Evolutionary conservation across 495 filamentous ascomycete species (phyloP), one percentile per base, ranked within the genome.

Genomic region (Lentithecium fluviatile): DNA sequence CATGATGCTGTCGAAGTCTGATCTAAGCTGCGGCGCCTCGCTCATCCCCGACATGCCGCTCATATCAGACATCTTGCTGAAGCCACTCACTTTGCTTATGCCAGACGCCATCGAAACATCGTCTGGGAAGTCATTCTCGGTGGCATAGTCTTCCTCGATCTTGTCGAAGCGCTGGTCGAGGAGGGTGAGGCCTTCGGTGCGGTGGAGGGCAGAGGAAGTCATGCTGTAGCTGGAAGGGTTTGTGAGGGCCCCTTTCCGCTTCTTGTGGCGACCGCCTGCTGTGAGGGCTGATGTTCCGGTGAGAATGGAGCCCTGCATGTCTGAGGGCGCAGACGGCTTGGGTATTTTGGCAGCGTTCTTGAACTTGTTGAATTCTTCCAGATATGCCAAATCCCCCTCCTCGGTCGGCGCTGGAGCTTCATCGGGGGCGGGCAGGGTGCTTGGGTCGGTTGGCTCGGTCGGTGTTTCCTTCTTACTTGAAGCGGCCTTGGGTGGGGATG

Each of bases 221-320:
- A 97, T 99, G n/a, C 91, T 96, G 76, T 96, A 97, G 15, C 82
- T 81, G 6, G 93, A 93, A 0, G 88, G 89, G 67, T 88, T 89
- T 20, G 94, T 97, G 71, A 94, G 71, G 19, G 94, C 91, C 45
- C 91, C 91, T 74, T 91, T 94, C 60, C 90, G 82, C 83, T 93
- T 95, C 83, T 96, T 97, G 34, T 79, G 78, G 1, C 89, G 84
- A 15, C 85, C 82, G 25, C 82, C 81, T 62, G 82, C 66, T 40
- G 81, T 87, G 32, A 71, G 62, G 5, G 70, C 70, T 5, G 89
- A 91, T 0, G 87, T 88, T 20, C 86, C 89, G 13, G 90, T 93
- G 77, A 90, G 84, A 61, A 87, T 78, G 24, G 89, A 90, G 5
- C 88, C 91, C 52, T 89, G 84, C 10, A 87, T 45, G 62, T 87